Percentiles rank a stretch among this genome's conserved stretches.
Conservation (phyloP, 768 basidiomycete species). For the Cubamyces sp. region DNA sequence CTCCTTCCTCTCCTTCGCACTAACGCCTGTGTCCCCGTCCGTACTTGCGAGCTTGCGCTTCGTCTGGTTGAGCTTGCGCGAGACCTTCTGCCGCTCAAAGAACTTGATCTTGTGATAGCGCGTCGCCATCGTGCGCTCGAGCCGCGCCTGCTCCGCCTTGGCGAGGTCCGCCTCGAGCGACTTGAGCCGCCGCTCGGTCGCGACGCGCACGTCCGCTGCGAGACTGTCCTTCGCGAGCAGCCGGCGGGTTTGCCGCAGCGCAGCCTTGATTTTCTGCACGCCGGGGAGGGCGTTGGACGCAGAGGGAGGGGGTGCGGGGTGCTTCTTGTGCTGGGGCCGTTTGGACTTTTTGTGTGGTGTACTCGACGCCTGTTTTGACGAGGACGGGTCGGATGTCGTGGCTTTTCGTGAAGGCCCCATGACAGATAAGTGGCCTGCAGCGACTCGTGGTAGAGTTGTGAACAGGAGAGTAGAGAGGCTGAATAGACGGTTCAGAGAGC, state of each 20-base stretch:
- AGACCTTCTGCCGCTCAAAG: constrained; percentile 90
- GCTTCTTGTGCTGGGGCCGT: constrained; percentile 24
- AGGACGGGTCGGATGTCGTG: constrained; percentile 6
- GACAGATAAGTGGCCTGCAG: no score
- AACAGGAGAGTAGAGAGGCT: not conserved
- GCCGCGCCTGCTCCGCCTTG: constrained; percentile 61
- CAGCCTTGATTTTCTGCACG: constrained; percentile 84
- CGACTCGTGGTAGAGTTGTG: not conserved
- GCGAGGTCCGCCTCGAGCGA: constrained; percentile 75
- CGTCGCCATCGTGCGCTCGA: constrained; percentile 73
- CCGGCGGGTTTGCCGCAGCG: constrained; percentile 80
- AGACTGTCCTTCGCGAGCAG: constrained; percentile 85
- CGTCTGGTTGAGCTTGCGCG: constrained; percentile 73
- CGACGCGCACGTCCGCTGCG: constrained; percentile 82
- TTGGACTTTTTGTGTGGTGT: constrained; percentile 9
- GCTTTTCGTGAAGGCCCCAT: constrained; percentile 2
- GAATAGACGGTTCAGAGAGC: no score
- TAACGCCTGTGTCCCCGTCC: constrained; percentile 31
- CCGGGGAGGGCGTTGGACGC: constrained; percentile 52
- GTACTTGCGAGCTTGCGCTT: constrained; percentile 53
- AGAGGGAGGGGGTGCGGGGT: constrained; percentile 6
- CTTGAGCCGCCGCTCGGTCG: constrained; percentile 78
- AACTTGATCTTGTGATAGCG: constrained; percentile 93
- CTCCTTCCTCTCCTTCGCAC: constrained; percentile 40
- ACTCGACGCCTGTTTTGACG: constrained; percentile 1